Base-by-base conservation (phyloP, 805 yeast genomes). In the Metschnikowia lochheadii region DNA sequence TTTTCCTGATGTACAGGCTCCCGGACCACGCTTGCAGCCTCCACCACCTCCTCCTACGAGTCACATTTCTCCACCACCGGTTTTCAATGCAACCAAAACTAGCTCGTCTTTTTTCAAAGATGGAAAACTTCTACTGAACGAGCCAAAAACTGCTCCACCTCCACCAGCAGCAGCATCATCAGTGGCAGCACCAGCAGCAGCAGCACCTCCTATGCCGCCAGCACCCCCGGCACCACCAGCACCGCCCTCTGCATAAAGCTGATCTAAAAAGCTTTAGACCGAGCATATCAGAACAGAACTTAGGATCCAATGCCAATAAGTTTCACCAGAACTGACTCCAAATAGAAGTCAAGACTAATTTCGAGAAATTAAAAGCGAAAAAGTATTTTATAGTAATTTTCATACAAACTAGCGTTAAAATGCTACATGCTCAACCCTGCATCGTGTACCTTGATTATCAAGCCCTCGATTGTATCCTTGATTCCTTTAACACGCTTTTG, bases 161-260 rank as follows among this genome's bases (percentile, higher is more conserved):
- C 14, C 42, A 29, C 40, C 54, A 56, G 62, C 64, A 33, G 62
- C 67, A 11, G 48, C 52, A 36, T 39, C 54, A 5, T 49, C 51
- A 29, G 51, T 61, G 8, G 58, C 49, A 40, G 58, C 52, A 5
- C 46, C 57, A 23, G 40, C 51, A 23, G 48, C 58, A 6, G 50
- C 55, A 14, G 57, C 60, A 15, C 60, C 60, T 34, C 61, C 68
- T 20, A 57, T 60, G n/a, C 49, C 58, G 3, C 52, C 55, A n/a
- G 57, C 60, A n/a, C 59, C 61, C 33, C 62, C 68, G 17, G 57
- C 61, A 15, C 48, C 53, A 33, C 31, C 59, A 11, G 61, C 57
- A 40, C 60, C 37, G 14, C 40, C 35, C 20, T 18, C 46, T 38
- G 11, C 20, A 26, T 15, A 34, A 38, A 37, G 42, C 45, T 20